Base-by-base conservation (phyloP, 164 flowering plant species). In the Nelumbo lutea region DNA sequence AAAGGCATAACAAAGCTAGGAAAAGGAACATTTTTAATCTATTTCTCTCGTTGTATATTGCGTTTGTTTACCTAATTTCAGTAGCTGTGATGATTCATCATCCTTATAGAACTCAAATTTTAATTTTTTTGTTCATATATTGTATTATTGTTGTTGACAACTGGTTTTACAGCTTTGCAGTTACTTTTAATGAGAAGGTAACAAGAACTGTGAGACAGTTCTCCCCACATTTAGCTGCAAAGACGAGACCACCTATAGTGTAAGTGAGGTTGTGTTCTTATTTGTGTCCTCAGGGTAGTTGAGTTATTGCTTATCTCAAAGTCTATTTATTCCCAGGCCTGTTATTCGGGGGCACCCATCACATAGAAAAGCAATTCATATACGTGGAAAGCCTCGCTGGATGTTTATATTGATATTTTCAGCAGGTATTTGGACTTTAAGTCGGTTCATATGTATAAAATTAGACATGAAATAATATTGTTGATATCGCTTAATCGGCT, bases 271-370 rank as follows among this genome's bases (percentile, higher is more conserved):
- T 45, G 9, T 11, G 41, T 8, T 5, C 13, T 61, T 15, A 6
- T 50, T 61, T 27, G n/a, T n/a, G 51, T 68, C 70, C 27, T 27
- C n/a, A 47, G 65, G 40, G 11, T 52, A 64, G 48, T 55, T 62
- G 40, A 14, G 42, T 11, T 62, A 57, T 4, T 72, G 44, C 64
- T 46, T 46, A 46, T 38, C 11, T 38, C 1, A 55, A 10, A 50
- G 8, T 59, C 56, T 47, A 55, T 27, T 62, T 63, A 42, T 70
- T 71, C 68, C 9, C 83, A 96, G 98, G 72, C 98, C 99, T 79
- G 98, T 93, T 74, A 89, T 93, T 73, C 98, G 99, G 52, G 97
- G 98, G 42, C 98, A 98, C 46, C 93, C 99, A 65, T 90, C 99
- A 43, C 76, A 85, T 4, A 93, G 88, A 82, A 85, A 97, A 84